phyloP scores from a whole-genome alignment of 1,284 basidiomycete species.

The Pseudozyma sp. region DNA sequence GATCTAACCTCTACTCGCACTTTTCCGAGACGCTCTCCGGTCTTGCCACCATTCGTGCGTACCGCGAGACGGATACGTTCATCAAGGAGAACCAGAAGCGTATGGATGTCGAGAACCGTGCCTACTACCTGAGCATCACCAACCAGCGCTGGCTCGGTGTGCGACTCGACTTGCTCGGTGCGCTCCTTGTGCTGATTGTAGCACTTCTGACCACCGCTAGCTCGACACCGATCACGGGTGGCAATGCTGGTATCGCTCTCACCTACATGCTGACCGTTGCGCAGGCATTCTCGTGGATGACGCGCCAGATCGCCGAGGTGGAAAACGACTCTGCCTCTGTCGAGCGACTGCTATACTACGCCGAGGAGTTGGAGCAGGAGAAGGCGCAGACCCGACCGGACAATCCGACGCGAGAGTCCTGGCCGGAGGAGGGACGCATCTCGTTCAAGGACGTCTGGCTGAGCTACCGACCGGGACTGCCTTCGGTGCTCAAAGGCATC shows the following conservation, averaged over 20 bases:
- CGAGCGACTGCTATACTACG: conserved; percentile 68
- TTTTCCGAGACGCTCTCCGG: conserved; percentile 88
- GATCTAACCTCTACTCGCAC: conserved; percentile 81
- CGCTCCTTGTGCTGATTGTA: conserved; percentile 62
- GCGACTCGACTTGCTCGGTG: conserved; percentile 71
- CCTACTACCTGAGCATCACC: conserved; percentile 84
- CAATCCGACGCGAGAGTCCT: conserved; percentile 53
- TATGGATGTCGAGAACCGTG: conserved; percentile 89
- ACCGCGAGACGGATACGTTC: conserved; percentile 72
- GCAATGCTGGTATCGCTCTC: conserved; percentile 62
- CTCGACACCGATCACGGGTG: conserved; percentile 39
- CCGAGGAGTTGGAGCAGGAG: conserved; percentile 65
- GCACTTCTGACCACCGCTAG: conserved; percentile 58
- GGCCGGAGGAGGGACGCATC: conserved; percentile 67
- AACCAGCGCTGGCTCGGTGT: conserved; percentile 88
- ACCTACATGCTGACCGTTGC: conserved; percentile 63
- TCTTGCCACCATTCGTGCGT: conserved; percentile 86
- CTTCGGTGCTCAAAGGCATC: conserved; percentile 71
- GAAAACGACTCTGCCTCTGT: conserved; percentile 69
- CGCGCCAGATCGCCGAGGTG: conserved; percentile 68
- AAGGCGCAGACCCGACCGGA: conserved; percentile 56
- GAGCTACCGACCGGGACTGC: conserved; percentile 72
- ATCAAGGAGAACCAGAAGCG: conserved; percentile 73
- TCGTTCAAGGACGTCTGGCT: conserved; percentile 68
- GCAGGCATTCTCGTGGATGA: conserved; percentile 66